A percentile compares a stretch with the other conserved stretches of the same genome.
Conservation (phyloP, 352 stramenopile species). For the Nothophytophthora sp. region DNA sequence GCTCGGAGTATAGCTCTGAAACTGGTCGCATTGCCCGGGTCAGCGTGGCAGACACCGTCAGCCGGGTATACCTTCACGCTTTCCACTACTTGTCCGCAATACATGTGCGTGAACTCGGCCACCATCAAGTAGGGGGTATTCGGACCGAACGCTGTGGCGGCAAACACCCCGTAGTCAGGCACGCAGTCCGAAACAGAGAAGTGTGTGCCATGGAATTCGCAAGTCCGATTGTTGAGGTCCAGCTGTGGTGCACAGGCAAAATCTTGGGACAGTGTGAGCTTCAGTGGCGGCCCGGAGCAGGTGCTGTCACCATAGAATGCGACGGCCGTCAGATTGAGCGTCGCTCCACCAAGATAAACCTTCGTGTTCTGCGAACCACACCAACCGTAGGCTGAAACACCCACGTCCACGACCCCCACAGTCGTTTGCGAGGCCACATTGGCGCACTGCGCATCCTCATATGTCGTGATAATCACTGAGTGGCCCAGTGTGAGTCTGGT, state of each 20-base stretch:
- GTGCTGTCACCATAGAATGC: slow-evolving; percentile 4
- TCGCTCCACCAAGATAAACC: background rate
- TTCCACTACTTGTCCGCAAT: background rate
- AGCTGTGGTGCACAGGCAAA: background rate
- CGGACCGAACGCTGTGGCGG: background rate
- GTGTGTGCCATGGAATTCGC: background rate
- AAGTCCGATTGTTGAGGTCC: background rate
- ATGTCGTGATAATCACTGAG: slow-evolving; percentile 7
- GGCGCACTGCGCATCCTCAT: slow-evolving; percentile 3
- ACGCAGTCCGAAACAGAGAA: slow-evolving; percentile 7
- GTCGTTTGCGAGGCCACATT: background rate
- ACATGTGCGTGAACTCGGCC: background rate
- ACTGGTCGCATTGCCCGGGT: background rate
- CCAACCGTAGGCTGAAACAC: background rate
- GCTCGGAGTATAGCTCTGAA: background rate
- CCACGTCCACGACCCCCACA: too few relatives aligned
- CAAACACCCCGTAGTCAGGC: background rate
- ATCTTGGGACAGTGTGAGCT: slow-evolving; percentile 1
- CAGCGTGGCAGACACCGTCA: background rate
- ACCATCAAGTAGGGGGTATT: slow-evolving; percentile 5
- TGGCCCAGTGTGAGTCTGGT: slow-evolving; percentile 6
- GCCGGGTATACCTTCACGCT: background rate
- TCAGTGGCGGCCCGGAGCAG: background rate
- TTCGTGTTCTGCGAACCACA: background rate
- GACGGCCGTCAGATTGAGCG: background rate